Percentiles rank a stretch among this genome's conserved stretches.
phyloP scores from a whole-genome alignment of 202 grass and related monocot species.

The Schoenoplectus triqueter region DNA sequence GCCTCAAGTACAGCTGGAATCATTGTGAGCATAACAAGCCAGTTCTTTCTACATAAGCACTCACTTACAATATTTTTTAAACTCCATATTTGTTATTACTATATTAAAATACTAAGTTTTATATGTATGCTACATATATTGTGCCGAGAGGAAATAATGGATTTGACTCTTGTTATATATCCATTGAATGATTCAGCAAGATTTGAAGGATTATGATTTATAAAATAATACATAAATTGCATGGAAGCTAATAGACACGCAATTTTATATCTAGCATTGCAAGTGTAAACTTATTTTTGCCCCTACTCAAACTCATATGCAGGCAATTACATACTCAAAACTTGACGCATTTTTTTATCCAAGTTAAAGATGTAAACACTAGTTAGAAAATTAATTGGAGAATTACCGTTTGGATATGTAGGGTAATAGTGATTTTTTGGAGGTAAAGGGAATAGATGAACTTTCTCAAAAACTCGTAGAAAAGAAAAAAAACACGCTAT shows the following conservation, averaged over 20 bases:
- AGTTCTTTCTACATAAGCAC: conserved; percentile 63
- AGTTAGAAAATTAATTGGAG: neutral
- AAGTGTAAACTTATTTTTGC: conserved; percentile 2
- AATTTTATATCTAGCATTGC: conserved; percentile 11
- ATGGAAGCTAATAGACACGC: neutral
- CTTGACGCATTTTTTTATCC: neutral
- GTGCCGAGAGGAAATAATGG: neutral
- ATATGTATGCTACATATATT: neutral
- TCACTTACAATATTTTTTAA: neutral
- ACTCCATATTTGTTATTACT: neutral
- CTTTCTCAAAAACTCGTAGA: too few relatives aligned
- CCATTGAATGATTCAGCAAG: neutral
- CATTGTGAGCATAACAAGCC: conserved; percentile 79
- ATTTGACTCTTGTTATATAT: neutral
- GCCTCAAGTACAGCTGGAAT: conserved; percentile 83
- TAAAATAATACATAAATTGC: conserved; percentile 7
- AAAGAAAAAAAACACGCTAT: too few relatives aligned
- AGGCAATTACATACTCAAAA: neutral
- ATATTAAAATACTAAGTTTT: neutral
- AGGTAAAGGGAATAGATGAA: too few relatives aligned
- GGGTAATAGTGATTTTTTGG: too few relatives aligned
- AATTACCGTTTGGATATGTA: too few relatives aligned
- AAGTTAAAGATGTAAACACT: neutral
- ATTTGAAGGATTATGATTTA: neutral
- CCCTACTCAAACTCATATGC: neutral